Evolutionary conservation across 768 basidiomycete species (phyloP).

Genomic region (Chalciporus chontae): DNA sequence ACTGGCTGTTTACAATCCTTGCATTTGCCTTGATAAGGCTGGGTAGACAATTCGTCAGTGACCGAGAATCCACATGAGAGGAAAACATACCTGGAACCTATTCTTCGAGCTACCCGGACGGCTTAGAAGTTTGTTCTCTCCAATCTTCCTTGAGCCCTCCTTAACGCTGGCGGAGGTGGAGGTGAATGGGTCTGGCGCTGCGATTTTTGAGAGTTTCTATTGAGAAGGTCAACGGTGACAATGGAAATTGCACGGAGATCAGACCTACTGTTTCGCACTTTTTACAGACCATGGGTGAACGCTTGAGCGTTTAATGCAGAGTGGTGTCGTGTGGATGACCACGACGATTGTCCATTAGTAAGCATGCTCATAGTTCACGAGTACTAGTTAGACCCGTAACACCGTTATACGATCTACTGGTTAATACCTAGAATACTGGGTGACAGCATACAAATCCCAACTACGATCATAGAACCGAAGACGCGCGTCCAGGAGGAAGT

Average conservation of each 20-base stretch:
- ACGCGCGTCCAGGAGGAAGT: no score
- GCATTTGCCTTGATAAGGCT: constrained; percentile 86
- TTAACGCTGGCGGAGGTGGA: constrained; percentile 72
- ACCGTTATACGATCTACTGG: no score
- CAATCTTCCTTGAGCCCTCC: constrained; percentile 75
- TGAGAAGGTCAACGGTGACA: background rate
- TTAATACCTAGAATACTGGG: no score
- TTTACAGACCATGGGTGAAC: constrained; percentile 70
- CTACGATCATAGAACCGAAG: no score
- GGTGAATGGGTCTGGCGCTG: constrained; percentile 84
- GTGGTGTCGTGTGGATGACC: constrained; percentile 5
- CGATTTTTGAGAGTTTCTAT: constrained; percentile 88
- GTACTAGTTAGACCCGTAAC: no score
- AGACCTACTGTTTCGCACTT: constrained; percentile 72
- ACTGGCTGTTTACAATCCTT: constrained; percentile 83
- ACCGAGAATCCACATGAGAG: constrained; percentile 10
- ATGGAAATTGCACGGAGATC: constrained; percentile 3
- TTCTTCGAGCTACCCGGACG: constrained; percentile 72
- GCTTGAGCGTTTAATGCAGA: constrained; percentile 1
- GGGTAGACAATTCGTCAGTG: constrained; percentile 1
- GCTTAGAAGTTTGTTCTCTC: constrained; percentile 78
- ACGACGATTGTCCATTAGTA: constrained; percentile 12
- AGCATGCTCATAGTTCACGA: constrained; percentile 12
- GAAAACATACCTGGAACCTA: constrained; percentile 62
- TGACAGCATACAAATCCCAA: no score